These are phyloP conservation scores for Pachyrhizus erosus DNA, from an alignment of 306 rosid species.

Conservation along the genomic window DNA sequence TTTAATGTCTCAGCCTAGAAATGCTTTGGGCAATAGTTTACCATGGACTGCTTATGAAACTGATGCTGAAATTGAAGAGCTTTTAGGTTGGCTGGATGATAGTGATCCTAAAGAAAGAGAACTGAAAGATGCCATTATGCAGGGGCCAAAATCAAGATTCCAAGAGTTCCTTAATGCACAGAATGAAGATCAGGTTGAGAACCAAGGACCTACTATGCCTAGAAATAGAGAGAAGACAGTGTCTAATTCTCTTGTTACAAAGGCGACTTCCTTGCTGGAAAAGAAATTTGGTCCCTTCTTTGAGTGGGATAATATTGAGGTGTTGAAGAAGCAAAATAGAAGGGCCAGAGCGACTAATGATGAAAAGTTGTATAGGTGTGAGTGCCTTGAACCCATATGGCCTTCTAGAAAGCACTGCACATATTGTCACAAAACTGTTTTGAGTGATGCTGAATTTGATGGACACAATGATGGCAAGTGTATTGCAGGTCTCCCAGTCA, in stretches of 20 bases:
- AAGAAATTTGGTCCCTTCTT: constrained; percentile 72
- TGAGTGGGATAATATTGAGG: constrained; percentile 61
- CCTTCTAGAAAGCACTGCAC: constrained; percentile 82
- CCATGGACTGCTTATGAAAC: constrained; percentile 81
- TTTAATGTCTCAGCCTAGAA: constrained; percentile 44
- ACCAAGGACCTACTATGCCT: constrained; percentile 44
- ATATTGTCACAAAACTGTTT: constrained; percentile 81
- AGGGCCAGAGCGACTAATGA: constrained; percentile 57
- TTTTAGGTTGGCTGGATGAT: constrained; percentile 72
- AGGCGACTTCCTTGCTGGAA: constrained; percentile 77
- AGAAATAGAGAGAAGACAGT: constrained; percentile 50
- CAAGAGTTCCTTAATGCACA: constrained; percentile 51
- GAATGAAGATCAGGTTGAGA: constrained; percentile 57
- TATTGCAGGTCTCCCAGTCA: constrained; percentile 49
- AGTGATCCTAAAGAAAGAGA: constrained; percentile 77
- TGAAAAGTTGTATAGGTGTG: constrained; percentile 80
- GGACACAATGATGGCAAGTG: constrained; percentile 81
- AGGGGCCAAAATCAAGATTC: constrained; percentile 71
- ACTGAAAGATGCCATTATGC: constrained; percentile 76
- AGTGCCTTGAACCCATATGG: constrained; percentile 89
- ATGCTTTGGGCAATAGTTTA: constrained; percentile 47
- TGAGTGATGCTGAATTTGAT: constrained; percentile 72
- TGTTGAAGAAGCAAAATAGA: constrained; percentile 60
- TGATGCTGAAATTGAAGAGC: constrained; percentile 73
- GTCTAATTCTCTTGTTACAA: constrained; percentile 64